A percentile compares a stretch with the other conserved stretches of the same genome.
Conservation (phyloP, 768 basidiomycete species). For the Candolleomyces efflorescens region DNA sequence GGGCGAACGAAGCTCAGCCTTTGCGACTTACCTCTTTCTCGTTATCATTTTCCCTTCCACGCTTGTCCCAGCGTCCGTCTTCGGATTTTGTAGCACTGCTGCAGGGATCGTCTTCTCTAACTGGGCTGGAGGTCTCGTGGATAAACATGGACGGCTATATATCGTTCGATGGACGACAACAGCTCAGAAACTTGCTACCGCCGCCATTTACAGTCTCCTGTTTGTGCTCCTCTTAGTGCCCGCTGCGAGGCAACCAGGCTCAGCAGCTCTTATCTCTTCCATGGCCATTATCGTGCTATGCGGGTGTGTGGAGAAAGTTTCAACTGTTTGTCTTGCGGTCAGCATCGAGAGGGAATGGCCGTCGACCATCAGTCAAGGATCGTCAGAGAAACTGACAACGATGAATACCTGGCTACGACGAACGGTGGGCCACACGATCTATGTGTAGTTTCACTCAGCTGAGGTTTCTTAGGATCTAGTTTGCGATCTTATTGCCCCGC, state of each 20-base stretch:
- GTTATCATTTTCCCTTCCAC: constrained; percentile 37
- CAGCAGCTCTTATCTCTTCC: not conserved
- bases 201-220: constrained; percentile 28
- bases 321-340: constrained; percentile 38
- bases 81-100: constrained; percentile 35
- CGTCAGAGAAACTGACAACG: constrained; percentile 28
- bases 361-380: constrained; percentile 32
- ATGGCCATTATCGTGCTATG: constrained; percentile 26
- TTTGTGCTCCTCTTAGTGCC: constrained; percentile 17
- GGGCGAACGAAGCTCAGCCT: constrained; percentile 36
- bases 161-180: constrained; percentile 36
- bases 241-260: not conserved
- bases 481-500: constrained; percentile 45
- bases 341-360: constrained; percentile 52
- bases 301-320: constrained; percentile 33
- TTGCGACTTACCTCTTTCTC: constrained; percentile 39
- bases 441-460: not conserved
- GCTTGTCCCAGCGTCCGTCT: constrained; percentile 44
- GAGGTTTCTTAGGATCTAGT: constrained; percentile 29
- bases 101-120: constrained; percentile 37
- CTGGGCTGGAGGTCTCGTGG: constrained; percentile 39
- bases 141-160: constrained; percentile 28
- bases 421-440: constrained; percentile 13
- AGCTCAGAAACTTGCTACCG: constrained; percentile 34
- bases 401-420: constrained; percentile 40